A percentile compares a stretch with the other conserved stretches of the same genome.
Evolutionary conservation across 768 basidiomycete species (phyloP).

Genomic region (Neoboletus brunneissimus): DNA sequence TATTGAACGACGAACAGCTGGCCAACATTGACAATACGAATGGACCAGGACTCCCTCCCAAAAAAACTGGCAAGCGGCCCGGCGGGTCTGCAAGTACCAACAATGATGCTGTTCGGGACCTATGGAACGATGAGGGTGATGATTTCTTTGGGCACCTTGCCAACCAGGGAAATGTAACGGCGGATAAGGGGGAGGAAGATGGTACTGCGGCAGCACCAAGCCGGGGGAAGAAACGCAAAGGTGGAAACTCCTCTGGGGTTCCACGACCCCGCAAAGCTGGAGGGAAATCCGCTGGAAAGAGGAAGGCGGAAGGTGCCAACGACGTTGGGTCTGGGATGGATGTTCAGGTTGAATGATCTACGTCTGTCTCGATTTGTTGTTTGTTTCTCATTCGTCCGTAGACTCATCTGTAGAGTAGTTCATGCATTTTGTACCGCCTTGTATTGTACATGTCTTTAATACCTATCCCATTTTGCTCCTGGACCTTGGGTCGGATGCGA

Average conservation of each 20-base stretch:
- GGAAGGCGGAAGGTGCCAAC: conserved; percentile 26
- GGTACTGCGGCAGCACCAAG: conserved; percentile 21
- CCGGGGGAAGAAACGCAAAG: conserved; percentile 36
- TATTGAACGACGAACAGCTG: conserved; percentile 93
- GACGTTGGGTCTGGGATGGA: conserved; percentile 29
- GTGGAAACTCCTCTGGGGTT: conserved; percentile 16
- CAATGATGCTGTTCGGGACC: conserved; percentile 49
- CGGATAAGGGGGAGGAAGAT: conserved; percentile 33
- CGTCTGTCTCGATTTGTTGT: conserved; percentile 10
- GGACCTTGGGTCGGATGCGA: not conserved
- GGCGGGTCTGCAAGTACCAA: conserved; percentile 31
- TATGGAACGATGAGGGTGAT: conserved; percentile 87
- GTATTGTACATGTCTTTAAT: conserved; percentile 33
- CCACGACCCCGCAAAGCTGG: conserved; percentile 30
- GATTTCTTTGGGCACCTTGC: conserved; percentile 74
- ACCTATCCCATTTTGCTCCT: conserved; percentile 9
- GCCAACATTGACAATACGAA: conserved; percentile 59
- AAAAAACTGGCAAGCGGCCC: conserved; percentile 36
- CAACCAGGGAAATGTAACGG: conserved; percentile 16
- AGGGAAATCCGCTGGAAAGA: conserved; percentile 31
- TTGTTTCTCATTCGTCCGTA: conserved; percentile 10
- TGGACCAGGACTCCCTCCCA: conserved; percentile 35
- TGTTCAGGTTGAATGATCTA: conserved; percentile 25
- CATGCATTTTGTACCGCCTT: conserved; percentile 27
- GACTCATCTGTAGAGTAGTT: conserved; percentile 32